Percentiles rank a stretch among this genome's conserved stretches.
phyloP scores from a whole-genome alignment of 2,329 filamentous ascomycete species.

The Mycosphaerella sp. region DNA sequence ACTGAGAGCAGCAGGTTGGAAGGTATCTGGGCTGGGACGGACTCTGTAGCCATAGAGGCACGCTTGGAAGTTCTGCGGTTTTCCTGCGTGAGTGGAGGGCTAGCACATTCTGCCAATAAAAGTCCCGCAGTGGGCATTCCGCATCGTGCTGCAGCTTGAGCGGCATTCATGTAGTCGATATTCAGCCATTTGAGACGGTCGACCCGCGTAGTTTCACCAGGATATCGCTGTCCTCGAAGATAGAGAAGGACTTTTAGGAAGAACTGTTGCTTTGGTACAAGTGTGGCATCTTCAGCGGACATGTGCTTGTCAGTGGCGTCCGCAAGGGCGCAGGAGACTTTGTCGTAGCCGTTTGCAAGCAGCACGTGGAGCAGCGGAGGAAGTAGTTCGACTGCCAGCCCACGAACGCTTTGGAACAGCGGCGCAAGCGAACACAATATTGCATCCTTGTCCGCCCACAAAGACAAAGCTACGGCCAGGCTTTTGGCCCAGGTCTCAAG shows the following conservation, averaged over 20 bases:
- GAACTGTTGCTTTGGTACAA: conserved; percentile 61
- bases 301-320: conserved; percentile 59
- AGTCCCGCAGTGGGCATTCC: conserved; percentile 83
- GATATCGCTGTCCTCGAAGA: conserved; percentile 70
- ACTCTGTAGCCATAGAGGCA: conserved; percentile 18
- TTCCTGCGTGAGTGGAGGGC: conserved; percentile 8
- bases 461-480: conserved; percentile 36
- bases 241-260: conserved; percentile 78
- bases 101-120: conserved; percentile 65
- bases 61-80: conserved; percentile 24
- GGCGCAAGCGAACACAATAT: conserved; percentile 63
- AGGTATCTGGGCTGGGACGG: conserved; percentile 35
- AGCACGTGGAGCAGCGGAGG: conserved; percentile 73
- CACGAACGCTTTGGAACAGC: conserved; percentile 58
- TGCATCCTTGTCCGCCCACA: conserved; percentile 54
- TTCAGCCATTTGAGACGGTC: conserved; percentile 82
- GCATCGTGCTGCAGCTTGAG: conserved; percentile 66
- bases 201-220: conserved; percentile 68
- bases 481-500: conserved; percentile 25
- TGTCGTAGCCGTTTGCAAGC: conserved; percentile 60
- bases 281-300: conserved; percentile 36
- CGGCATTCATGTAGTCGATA: conserved; percentile 64
- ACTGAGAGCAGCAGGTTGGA: conserved; percentile 69
- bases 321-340: conserved; percentile 49
- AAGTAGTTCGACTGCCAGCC: conserved; percentile 67